These are phyloP conservation scores for Colletotrichum sp. DNA, from an alignment of 2,329 filamentous ascomycete genomes.

Conservation along the genomic window DNA sequence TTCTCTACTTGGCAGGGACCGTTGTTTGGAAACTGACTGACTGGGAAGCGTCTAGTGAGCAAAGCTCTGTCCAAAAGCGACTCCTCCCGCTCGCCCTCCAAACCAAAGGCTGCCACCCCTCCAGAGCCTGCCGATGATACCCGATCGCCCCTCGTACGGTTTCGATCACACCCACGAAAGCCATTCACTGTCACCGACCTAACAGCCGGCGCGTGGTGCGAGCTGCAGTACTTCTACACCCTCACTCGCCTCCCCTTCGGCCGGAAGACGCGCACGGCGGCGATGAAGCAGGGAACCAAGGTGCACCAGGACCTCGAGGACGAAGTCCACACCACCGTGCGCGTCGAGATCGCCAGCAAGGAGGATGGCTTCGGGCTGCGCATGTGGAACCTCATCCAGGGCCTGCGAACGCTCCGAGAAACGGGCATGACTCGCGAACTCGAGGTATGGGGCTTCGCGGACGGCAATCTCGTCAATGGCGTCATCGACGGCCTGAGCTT, in stretches of 20 bases:
- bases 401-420: constrained; percentile 74
- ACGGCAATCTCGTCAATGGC: constrained; percentile 85
- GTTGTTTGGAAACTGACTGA: constrained; percentile 58
- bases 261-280: constrained; percentile 73
- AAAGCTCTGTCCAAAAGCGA: constrained; percentile 38
- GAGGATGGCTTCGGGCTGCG: constrained; percentile 84
- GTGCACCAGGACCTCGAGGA: constrained; percentile 87
- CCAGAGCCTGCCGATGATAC: constrained; percentile 32
- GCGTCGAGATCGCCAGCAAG: constrained; percentile 72
- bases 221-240: constrained; percentile 90
- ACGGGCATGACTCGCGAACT: constrained; percentile 77
- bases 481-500: constrained; percentile 88
- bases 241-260: constrained; percentile 75
- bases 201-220: constrained; percentile 91
- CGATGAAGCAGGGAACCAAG: constrained; percentile 82
- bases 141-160: constrained; percentile 73
- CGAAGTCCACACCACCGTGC: constrained; percentile 79
- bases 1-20: constrained; percentile 22
- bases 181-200: constrained; percentile 88
- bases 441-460: constrained; percentile 84
- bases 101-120: constrained; percentile 21
- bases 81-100: neutral
- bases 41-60: constrained; percentile 67
- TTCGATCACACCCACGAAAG: constrained; percentile 78
- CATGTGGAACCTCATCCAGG: constrained; percentile 92